These are phyloP conservation scores for Candida peoriensis DNA, from an alignment of 805 yeast genomes.

Conservation along the genomic window DNA sequence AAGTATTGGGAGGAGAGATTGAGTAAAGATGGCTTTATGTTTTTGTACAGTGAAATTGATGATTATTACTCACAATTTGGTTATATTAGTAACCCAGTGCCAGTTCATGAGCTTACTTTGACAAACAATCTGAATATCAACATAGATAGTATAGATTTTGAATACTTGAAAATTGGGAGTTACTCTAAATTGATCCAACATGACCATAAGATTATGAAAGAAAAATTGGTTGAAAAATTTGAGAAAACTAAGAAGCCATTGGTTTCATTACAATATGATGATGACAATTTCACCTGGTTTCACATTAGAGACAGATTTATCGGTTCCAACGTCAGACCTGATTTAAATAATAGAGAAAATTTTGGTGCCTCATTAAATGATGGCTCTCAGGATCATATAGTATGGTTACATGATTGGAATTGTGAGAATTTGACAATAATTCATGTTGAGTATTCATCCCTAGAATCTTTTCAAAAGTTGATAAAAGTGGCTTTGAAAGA, in stretches of 20 bases:
- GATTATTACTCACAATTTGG: constrained; percentile 63
- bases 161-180: constrained; percentile 26
- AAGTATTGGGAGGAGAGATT: constrained; percentile 30
- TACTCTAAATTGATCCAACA: constrained; percentile 26
- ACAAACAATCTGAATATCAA: neutral
- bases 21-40: constrained; percentile 28
- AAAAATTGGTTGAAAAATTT: constrained; percentile 15
- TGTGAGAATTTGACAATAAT: constrained; percentile 24
- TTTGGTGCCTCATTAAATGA: constrained; percentile 27
- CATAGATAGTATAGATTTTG: constrained; percentile 11
- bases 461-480: constrained; percentile 24
- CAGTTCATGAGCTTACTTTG: constrained; percentile 24
- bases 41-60: constrained; percentile 72
- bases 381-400: constrained; percentile 28
- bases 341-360: constrained; percentile 8
- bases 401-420: constrained; percentile 43
- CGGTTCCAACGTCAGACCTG: constrained; percentile 23
- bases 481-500: constrained; percentile 31
- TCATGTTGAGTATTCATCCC: constrained; percentile 9
- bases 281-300: constrained; percentile 38
- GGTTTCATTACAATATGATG: constrained; percentile 32
- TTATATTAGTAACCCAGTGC: constrained; percentile 38
- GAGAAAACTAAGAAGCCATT: constrained; percentile 17
- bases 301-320: constrained; percentile 33
- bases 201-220: constrained; percentile 21